Base-by-base conservation (phyloP, 2,329 filamentous ascomycete genomes). In the Truncatella angustata region DNA sequence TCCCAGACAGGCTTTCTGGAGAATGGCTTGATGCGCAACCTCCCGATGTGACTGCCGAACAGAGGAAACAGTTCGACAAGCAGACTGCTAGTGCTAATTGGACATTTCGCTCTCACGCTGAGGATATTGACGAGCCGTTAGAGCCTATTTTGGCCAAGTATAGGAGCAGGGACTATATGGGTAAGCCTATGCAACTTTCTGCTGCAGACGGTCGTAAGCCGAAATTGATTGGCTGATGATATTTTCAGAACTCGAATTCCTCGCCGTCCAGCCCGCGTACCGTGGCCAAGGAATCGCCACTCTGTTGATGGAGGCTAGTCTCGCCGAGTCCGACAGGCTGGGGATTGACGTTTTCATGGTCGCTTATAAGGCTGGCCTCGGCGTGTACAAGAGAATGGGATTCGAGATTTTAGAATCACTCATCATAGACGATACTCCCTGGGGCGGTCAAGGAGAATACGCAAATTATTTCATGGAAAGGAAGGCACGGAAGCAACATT, bases 331-430 rank as follows among this genome's bases (percentile, higher is more conserved):
- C 7, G 48, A 56, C 37, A 53, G 56, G 49, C 47, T 63, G 45
- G 57, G 57, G 3, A 36, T 64, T 9, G 56, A 60, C 45, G 57
- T 63, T 7, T 61, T 58, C 37, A 53, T 68, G 14, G 24, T 58
- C 5, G 60, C 58, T 9, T 57, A 57, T 32, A 50, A 44, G 11
- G 51, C 52, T 2, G 60, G 55, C 3, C 37, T 58, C 16, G 34
- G 28, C 14, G 50, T 62, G 14, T 62, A 64, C 50, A 50, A 54
- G 51, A 54, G 57, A 35, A 46, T 59, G 4, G 62, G 63, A 0
- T 65, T 62, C 40, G 35, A 51, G 37, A 18, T 56, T 32, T 43
- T 60, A 16, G 54, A 60, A 3, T 50, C 57, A 5, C 26, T 61
- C 5, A 50, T 58, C 23, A 57, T 59, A 36, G 62, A 65, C 7